Evolutionary conservation across 164 flowering plant species (phyloP), one percentile per base, ranked within the genome.

Genomic region (Akebia trifoliata): DNA sequence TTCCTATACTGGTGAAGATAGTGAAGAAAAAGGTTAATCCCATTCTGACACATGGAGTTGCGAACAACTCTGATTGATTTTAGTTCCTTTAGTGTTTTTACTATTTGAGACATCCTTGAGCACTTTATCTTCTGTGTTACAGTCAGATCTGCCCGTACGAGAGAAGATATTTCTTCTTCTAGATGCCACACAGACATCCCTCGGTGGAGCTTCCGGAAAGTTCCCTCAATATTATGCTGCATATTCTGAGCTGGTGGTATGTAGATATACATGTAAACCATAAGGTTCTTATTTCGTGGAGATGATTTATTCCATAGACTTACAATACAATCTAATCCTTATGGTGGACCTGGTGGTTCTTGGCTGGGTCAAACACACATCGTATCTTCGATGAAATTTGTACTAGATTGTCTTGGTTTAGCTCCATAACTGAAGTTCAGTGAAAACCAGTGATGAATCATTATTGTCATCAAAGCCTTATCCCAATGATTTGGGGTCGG

Each of bases 161-260:
- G 97, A 93, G 76, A 85, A 78, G 69, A 80, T 86, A 60, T 93
- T 87, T 79, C 89, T 84, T 56, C 97, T 93, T 67, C 71, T 93
- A 59, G 97, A 93, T 81, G 99, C 97, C 26, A 89, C 93, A 53
- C 99, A 93, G 54, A 83, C 96, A 60, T 81, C 99, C 32, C 75
- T 87, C 55, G 99, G 99, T 64, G 99, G 99, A 54, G 84, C 90
- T 63, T 71, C 87, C 56, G 97, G 96, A 61, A 90, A 75, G 72
- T 90, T 86, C 67, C 96, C 99, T 58, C 88, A 90, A 54, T 93
- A 90, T 72, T 90, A 87, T 71, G 58, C 77, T 50, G 88, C 99
- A 35, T 93, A 87, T 64, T 82, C 71, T 71, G 97, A 87, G 36
- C 69, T 93, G 78, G 97, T 93, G 97, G 99, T 93, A 74, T 58